Conservation (phyloP, 2,329 filamentous ascomycete genomes). For the Didymella segeticola region DNA sequence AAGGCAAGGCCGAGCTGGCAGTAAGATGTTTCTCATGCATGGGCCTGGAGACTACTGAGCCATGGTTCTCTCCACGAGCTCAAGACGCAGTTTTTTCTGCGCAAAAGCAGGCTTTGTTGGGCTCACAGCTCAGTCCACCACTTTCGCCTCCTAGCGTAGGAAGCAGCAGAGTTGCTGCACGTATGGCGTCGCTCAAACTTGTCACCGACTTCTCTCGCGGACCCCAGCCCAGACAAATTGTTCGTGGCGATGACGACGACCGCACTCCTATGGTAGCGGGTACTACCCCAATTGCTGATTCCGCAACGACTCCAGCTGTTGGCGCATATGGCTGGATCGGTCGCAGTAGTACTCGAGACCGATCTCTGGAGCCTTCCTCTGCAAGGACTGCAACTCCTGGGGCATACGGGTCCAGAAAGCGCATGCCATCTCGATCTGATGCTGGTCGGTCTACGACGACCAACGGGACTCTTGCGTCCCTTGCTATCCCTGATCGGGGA, state of each 20-base stretch:
- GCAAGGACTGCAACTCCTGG: constrained; percentile 62
- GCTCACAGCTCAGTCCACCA: constrained; percentile 68
- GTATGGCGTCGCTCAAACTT: constrained; percentile 84
- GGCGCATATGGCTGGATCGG: constrained; percentile 48
- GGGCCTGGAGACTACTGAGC: constrained; percentile 80
- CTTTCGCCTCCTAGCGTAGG: constrained; percentile 73
- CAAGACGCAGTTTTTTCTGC: constrained; percentile 64
- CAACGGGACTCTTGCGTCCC: constrained; percentile 42
- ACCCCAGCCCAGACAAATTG: constrained; percentile 63
- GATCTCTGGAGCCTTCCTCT: constrained; percentile 55
- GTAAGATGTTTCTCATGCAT: constrained; percentile 94
- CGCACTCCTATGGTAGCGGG: constrained; percentile 79
- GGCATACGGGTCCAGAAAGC: constrained; percentile 65
- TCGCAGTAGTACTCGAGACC: constrained; percentile 38
- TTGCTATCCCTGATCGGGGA: constrained; percentile 46
- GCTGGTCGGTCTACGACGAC: constrained; percentile 40
- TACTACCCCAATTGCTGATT: constrained; percentile 83
- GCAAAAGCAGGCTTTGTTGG: constrained; percentile 61
- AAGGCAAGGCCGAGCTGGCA: constrained; percentile 86
- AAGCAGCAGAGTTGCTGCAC: constrained; percentile 66
- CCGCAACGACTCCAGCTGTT: constrained; percentile 70
- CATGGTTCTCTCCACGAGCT: constrained; percentile 86
- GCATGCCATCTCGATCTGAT: constrained; percentile 61
- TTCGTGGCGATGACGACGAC: constrained; percentile 65
- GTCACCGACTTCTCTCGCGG: constrained; percentile 80